phyloP scores from a whole-genome alignment of 441 rosid species.

The Lepidium campestre region DNA sequence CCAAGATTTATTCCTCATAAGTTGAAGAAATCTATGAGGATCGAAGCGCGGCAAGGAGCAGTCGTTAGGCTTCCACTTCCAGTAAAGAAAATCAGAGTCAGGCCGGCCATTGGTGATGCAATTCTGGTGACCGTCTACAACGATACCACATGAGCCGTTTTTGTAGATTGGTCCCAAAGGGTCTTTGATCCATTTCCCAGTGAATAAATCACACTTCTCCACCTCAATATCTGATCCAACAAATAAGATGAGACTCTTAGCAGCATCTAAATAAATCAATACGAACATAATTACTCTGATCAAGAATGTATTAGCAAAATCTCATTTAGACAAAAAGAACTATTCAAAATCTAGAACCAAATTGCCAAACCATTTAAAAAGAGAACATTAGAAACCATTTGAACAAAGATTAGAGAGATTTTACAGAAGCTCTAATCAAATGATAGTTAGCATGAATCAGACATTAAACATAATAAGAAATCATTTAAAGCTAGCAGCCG shows the following conservation, averaged over 20 bases:
- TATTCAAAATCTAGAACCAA: background rate
- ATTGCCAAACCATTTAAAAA: background rate
- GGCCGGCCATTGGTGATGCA: constrained; percentile 85
- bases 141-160: constrained; percentile 54
- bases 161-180: constrained; percentile 70
- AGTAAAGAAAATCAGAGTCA: constrained; percentile 66
- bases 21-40: constrained; percentile 50
- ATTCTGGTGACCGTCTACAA: constrained; percentile 79
- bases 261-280: background rate
- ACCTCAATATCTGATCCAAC: constrained; percentile 29
- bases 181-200: constrained; percentile 78
- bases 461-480: background rate
- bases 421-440: background rate
- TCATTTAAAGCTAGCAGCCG: background rate
- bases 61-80: constrained; percentile 80
- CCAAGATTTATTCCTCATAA: constrained; percentile 82
- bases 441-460: background rate
- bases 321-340: background rate
- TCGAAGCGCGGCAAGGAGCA: constrained; percentile 69
- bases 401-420: background rate
- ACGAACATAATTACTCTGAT: background rate
- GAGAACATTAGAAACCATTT: background rate
- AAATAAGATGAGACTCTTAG: background rate
- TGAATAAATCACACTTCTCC: constrained; percentile 65
- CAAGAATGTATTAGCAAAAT: background rate